phyloP scores from a whole-genome alignment of 495 filamentous ascomycete species.

The Parathielavia hyrcaniae region DNA sequence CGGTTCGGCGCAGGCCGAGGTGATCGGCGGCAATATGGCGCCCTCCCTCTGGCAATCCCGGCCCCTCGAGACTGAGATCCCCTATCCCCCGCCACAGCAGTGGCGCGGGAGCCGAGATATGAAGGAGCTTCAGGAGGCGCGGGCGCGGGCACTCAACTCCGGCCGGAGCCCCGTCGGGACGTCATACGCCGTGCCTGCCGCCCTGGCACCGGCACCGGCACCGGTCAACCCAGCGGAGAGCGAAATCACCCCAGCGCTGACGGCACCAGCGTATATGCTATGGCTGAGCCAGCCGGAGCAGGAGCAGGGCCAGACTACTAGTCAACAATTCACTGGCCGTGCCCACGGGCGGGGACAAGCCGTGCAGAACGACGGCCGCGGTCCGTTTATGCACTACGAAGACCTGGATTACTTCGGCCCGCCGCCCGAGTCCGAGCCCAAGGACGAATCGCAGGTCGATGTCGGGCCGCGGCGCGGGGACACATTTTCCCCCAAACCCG shows the following conservation, averaged over 20 bases:
- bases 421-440: conserved; percentile 11
- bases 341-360: too few species aligned
- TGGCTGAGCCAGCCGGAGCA: not conserved
- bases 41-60: not conserved
- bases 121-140: conserved; percentile 23
- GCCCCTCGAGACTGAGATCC: conserved; percentile 3
- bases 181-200: conserved; percentile 9
- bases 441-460: conserved; percentile 17
- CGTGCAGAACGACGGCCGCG: not conserved
- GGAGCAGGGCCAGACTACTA: not conserved
- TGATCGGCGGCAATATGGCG: not conserved
- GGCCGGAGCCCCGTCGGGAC: conserved; percentile 9
- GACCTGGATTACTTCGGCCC: conserved; percentile 24
- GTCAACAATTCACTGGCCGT: not conserved
- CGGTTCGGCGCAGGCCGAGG: not conserved
- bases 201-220: not conserved
- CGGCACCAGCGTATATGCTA: not conserved
- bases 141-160: conserved; percentile 14
- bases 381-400: conserved; percentile 34
- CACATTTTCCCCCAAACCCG: conserved; percentile 12
- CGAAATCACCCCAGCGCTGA: conserved; percentile 9
- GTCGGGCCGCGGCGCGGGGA: conserved; percentile 4
- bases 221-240: not conserved
- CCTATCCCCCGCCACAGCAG: conserved; percentile 9
- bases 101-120: conserved; percentile 19